A percentile compares a stretch with the other conserved stretches of the same genome.
phyloP scores from a whole-genome alignment of 176 grass and related monocot species.

The Urochloa ruziziensis region DNA sequence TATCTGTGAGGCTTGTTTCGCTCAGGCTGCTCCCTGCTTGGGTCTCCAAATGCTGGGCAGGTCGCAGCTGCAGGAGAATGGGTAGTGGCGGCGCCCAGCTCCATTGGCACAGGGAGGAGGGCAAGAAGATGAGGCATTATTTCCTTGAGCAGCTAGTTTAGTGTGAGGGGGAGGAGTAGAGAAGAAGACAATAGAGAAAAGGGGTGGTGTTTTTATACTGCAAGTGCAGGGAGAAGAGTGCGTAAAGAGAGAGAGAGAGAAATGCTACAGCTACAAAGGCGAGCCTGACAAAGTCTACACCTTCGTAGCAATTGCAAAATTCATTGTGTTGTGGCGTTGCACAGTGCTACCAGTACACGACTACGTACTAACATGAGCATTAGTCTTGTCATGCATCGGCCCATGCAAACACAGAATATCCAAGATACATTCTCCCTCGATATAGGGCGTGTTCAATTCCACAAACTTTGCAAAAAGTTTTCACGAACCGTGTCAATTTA shows the following conservation, averaged over 20 bases:
- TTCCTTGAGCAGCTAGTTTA: background rate
- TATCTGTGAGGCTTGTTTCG: constrained; percentile 17
- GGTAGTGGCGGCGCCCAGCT: background rate
- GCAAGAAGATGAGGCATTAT: constrained; percentile 14
- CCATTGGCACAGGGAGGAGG: constrained; percentile 16
- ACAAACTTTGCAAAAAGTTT: too few species aligned
- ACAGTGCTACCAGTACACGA: constrained; percentile 19
- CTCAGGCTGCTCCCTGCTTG: constrained; percentile 1
- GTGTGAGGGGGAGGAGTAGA: constrained; percentile 11
- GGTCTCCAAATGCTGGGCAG: constrained; percentile 8
- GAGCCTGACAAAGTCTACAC: constrained; percentile 9
- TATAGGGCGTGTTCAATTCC: too few species aligned
- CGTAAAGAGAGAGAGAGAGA: background rate
- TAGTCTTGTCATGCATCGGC: constrained; percentile 12
- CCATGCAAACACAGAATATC: background rate
- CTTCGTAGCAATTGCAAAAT: constrained; percentile 35
- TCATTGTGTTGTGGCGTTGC: background rate
- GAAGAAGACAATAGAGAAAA: constrained; percentile 35
- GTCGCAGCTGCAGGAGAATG: background rate
- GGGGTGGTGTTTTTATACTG: constrained; percentile 41
- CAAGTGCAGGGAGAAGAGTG: background rate
- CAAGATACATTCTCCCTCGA: background rate
- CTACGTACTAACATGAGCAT: constrained; percentile 8
- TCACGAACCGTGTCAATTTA: too few species aligned
- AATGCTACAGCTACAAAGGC: background rate